These are phyloP conservation scores for Dictyostelium brefeldianum DNA, from an alignment of 78 protist species.

Conservation along the genomic window DNA sequence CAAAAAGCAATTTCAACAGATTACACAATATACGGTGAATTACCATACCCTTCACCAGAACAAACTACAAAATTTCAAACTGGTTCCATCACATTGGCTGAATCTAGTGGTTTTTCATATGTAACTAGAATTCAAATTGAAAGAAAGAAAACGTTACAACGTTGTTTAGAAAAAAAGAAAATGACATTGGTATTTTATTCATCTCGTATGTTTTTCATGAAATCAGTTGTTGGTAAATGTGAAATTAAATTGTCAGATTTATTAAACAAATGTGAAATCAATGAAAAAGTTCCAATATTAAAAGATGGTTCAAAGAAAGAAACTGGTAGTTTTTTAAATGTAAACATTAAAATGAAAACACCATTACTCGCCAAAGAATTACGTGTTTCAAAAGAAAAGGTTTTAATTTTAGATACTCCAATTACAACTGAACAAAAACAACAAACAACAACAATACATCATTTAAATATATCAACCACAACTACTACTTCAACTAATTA, in stretches of 20 bases:
- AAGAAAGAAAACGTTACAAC: conserved; percentile 58
- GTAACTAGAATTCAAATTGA: conserved; percentile 31
- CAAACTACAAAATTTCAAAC: conserved; percentile 26
- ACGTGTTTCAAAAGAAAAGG: conserved; percentile 9
- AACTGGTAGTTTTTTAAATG: conserved; percentile 41
- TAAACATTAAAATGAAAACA: conserved; percentile 35
- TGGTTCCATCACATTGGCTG: neutral
- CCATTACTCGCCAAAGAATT: conserved; percentile 28
- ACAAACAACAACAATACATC: neutral
- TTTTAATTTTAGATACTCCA: conserved; percentile 57
- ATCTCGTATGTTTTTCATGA: conserved; percentile 47
- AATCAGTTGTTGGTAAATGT: conserved; percentile 42
- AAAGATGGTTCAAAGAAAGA: conserved; percentile 68
- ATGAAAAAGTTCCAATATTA: conserved; percentile 37
- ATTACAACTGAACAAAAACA: neutral
- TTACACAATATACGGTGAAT: conserved; percentile 3
- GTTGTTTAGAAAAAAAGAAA: conserved; percentile 59
- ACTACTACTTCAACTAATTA: neutral
- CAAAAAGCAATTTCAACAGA: neutral
- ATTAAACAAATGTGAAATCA: conserved; percentile 30
- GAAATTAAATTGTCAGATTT: conserved; percentile 40
- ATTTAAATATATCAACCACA: neutral
- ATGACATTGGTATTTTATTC: conserved; percentile 11
- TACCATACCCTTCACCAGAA: conserved; percentile 70
- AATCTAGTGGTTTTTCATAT: neutral